phyloP scores from a whole-genome alignment of 2,329 filamentous ascomycete genomes.

The Nannizziopsis arthrosporioides region DNA sequence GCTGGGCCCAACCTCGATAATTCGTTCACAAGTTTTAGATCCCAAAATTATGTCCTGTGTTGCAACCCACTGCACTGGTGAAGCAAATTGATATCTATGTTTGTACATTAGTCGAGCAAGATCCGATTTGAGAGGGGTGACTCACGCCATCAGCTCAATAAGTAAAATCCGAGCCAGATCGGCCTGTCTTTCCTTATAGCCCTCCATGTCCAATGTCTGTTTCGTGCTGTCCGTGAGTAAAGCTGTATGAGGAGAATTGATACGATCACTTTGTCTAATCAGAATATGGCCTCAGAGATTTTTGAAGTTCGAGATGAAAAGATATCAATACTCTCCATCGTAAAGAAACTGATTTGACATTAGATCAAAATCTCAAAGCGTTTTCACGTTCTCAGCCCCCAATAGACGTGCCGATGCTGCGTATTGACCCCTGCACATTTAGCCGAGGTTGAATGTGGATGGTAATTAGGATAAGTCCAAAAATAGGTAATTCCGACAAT shows the following conservation, averaged over 20 bases:
- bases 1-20: slow-evolving; percentile 33
- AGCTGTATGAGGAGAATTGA: neutral
- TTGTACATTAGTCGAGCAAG: neutral
- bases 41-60: slow-evolving; percentile 26
- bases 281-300: too few relatives aligned
- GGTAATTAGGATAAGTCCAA: too few relatives aligned
- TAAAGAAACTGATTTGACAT: too few relatives aligned
- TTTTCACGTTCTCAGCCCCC: too few relatives aligned
- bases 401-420: too few relatives aligned
- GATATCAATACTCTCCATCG: too few relatives aligned
- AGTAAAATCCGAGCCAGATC: neutral
- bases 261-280: too few relatives aligned
- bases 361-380: too few relatives aligned
- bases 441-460: too few relatives aligned
- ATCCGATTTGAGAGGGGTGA: neutral
- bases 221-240: neutral
- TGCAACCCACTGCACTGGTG: neutral
- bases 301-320: too few relatives aligned
- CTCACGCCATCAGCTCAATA: slow-evolving; percentile 6
- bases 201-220: neutral
- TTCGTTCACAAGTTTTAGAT: slow-evolving; percentile 21
- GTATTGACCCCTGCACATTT: too few relatives aligned
- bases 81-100: neutral
- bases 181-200: neutral
- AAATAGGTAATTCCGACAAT: too few relatives aligned